These are phyloP conservation scores for Oxytropis ochrocephala DNA, from an alignment of 306 rosid genomes.

Conservation along the genomic window DNA sequence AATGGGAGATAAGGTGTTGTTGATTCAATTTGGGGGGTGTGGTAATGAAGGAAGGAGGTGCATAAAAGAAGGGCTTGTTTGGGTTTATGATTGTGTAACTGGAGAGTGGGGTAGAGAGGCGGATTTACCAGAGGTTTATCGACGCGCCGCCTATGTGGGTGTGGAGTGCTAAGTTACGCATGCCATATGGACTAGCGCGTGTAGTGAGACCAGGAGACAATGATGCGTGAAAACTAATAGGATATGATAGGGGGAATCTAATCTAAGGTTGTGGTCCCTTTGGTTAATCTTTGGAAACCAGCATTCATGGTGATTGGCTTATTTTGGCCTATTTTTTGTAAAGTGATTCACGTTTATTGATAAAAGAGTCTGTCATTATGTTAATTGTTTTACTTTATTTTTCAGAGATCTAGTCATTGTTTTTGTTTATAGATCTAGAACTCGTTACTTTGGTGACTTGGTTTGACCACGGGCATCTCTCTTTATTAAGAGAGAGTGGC, in stretches of 20 bases:
- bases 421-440: too few relatives aligned
- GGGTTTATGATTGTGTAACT: slow-evolving; percentile 37
- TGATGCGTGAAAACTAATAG: slow-evolving; percentile 7
- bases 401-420: too few relatives aligned
- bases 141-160: slow-evolving; percentile 66
- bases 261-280: slow-evolving; percentile 22
- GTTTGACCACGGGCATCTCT: too few relatives aligned
- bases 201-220: slow-evolving; percentile 29
- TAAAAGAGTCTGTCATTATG: too few relatives aligned
- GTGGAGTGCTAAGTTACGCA: slow-evolving; percentile 39
- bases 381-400: too few relatives aligned
- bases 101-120: slow-evolving; percentile 53
- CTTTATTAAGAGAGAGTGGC: too few relatives aligned
- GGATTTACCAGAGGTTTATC: slow-evolving; percentile 48
- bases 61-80: slow-evolving; percentile 41
- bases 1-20: slow-evolving; percentile 48
- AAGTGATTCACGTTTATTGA: too few relatives aligned
- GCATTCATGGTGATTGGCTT: not conserved
- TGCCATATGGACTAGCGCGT: not conserved
- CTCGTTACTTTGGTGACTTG: too few relatives aligned
- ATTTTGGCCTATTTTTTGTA: not conserved
- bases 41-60: slow-evolving; percentile 35
- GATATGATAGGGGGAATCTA: slow-evolving; percentile 26
- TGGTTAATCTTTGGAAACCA: not conserved
- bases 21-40: slow-evolving; percentile 45